phyloP scores from a whole-genome alignment of 2,329 filamentous ascomycete species.

The Fusarium redolens region DNA sequence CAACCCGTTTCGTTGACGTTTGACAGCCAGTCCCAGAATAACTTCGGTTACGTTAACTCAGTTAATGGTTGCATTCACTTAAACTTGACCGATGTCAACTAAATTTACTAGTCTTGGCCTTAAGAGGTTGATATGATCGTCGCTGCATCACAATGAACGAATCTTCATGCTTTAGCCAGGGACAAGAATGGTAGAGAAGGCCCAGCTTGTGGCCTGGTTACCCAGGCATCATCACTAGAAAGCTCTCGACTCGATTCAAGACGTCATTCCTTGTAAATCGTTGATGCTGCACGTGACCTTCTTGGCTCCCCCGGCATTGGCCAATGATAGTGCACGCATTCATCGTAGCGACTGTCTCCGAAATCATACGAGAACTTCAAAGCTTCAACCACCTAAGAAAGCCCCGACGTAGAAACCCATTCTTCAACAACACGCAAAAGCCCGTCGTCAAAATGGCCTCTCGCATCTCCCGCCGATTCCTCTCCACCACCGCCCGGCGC shows the following conservation, averaged over 20 bases:
- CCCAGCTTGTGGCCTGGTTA: conserved; percentile 4
- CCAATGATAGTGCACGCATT: conserved; percentile 43
- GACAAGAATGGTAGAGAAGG: conserved; percentile 2
- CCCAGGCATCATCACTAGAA: neutral
- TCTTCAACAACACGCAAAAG: conserved; percentile 26
- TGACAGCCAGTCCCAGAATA: conserved; percentile 25
- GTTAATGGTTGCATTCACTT: conserved; percentile 29
- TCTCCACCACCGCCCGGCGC: conserved; percentile 66
- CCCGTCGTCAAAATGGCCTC: conserved; percentile 63
- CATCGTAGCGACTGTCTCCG: conserved; percentile 32
- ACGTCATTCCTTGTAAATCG: conserved; percentile 29
- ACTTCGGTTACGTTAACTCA: conserved; percentile 19
- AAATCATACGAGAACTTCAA: conserved; percentile 50
- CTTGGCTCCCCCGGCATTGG: conserved; percentile 37
- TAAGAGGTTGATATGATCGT: conserved; percentile 23
- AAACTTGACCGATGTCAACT: neutral
- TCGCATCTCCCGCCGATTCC: conserved; percentile 65
- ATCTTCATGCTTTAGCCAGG: conserved; percentile 20
- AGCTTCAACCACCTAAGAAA: conserved; percentile 41
- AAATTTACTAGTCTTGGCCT: conserved; percentile 17
- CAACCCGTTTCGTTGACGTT: conserved; percentile 30
- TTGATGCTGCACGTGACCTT: conserved; percentile 36
- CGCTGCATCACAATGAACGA: conserved; percentile 32
- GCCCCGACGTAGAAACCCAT: conserved; percentile 32
- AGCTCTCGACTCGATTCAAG: neutral